Conservation (phyloP, 2,329 filamentous ascomycete genomes). For the Cercospora beticola region DNA sequence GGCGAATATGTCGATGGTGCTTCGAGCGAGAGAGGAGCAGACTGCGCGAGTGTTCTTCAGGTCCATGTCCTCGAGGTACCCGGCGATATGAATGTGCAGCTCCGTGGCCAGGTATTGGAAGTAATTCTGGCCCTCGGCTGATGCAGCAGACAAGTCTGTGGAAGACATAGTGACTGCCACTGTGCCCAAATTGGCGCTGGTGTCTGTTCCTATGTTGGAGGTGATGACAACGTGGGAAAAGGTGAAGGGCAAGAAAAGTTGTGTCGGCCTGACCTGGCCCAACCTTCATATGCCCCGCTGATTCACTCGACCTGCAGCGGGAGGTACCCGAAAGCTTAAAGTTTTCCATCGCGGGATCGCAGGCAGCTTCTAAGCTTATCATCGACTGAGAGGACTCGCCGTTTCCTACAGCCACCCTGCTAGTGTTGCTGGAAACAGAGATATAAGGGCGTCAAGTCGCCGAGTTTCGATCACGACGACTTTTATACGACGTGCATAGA, state of each 20-base stretch:
- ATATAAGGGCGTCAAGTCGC: too few species aligned
- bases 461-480: too few species aligned
- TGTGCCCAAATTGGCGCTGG: too few species aligned
- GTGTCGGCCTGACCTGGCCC: not conserved
- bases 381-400: too few species aligned
- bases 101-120: not conserved
- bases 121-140: not conserved
- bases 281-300: not conserved
- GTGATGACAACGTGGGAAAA: too few species aligned
- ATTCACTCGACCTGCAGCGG: not conserved
- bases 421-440: too few species aligned
- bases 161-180: too few species aligned
- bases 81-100: not conserved
- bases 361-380: too few species aligned
- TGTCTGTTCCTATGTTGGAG: not conserved
- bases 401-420: too few species aligned
- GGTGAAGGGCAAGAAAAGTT: not conserved
- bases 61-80: not conserved
- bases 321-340: not conserved
- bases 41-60: not conserved
- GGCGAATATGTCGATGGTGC: not conserved
- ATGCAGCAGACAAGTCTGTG: too few species aligned
- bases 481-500: too few species aligned
- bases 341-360: too few species aligned
- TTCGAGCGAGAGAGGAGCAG: not conserved